Base-by-base conservation (phyloP, 192 early-diverging fungal species). In the Backusella circina region DNA sequence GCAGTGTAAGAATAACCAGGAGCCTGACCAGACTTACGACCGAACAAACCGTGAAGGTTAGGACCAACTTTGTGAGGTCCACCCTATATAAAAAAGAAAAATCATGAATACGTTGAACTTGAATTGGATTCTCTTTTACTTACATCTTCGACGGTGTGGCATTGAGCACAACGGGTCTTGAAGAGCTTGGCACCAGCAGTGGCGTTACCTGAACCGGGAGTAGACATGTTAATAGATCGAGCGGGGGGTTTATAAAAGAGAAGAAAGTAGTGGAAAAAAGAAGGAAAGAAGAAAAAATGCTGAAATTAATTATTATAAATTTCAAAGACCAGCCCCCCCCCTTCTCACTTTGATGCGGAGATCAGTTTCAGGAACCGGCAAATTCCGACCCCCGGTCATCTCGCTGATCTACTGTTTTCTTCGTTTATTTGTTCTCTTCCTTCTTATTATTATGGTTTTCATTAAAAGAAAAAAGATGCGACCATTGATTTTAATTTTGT, bases 91-190 rank as follows among this genome's bases (percentile, higher is more conserved):
- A 80, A 74, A 6, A 41, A 16, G 15, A 12, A 41, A 41, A 38
- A 9, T 38, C 37, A 41, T 41, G 13, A 41, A 16, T 12, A 41
- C 13, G 12, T 16, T 41, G 13, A 41, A 18, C 39, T 5, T 16
- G 15, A 12, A 16, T 41, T 41, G 16, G 10, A 8, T 1, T 9
- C 7, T 39, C 21, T 26, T 21, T 66, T 54, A 77, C 6, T 86
- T 39, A 66, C 81, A 12, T 65, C 85, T 76, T 99, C 96, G 33
- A 96, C 91, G 75, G 96, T 96, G 91, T 99, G 96, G 89, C 97
- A 99, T 84, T 96, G 95, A 72, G 97, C 96, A 79, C 97, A 99
- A 74, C 97, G 95, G 78, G 97, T 99, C 91, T 99, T 99, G 93
- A 99, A 99, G 65, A 83, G 82, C 78, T 83, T 83, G 18, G 82